Evolutionary conservation across 1,284 basidiomycete genomes (phyloP).

Genomic region (Cryptococcus sp.): DNA sequence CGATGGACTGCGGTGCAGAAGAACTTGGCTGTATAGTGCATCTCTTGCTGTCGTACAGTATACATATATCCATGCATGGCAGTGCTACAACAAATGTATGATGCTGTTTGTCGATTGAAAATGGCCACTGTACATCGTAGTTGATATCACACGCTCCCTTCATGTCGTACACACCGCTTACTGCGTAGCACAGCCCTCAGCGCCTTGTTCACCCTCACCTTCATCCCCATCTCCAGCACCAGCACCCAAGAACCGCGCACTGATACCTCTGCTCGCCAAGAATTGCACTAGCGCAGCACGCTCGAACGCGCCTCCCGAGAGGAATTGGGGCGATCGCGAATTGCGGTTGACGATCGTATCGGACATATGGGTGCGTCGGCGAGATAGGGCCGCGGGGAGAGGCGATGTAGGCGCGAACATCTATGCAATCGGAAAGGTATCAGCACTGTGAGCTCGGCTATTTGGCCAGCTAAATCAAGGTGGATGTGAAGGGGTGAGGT

Average conservation of each 20-base stretch:
- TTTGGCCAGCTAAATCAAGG: background rate
- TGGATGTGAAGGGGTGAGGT: no score
- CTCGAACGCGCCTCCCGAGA: constrained; percentile 21
- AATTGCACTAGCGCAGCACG: constrained; percentile 26
- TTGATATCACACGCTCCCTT: no score
- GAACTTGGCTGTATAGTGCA: no score
- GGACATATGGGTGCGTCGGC: constrained; percentile 23
- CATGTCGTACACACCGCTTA: background rate
- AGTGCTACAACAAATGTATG: no score
- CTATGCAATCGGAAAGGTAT: constrained; percentile 2
- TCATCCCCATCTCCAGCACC: background rate
- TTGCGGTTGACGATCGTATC: constrained; percentile 35
- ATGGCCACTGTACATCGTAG: no score
- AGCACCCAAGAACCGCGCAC: background rate
- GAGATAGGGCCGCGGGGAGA: constrained; percentile 20
- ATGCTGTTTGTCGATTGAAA: no score
- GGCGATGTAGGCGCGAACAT: constrained; percentile 24
- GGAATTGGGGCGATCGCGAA: constrained; percentile 19
- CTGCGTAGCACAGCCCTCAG: constrained; percentile 14
- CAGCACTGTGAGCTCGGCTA: background rate
- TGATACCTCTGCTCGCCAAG: constrained; percentile 23
- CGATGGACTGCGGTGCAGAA: no score
- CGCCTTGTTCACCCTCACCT: constrained; percentile 6
- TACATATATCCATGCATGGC: no score
- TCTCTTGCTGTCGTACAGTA: no score